Conservation (phyloP, 2,329 filamentous ascomycete species). For the Beauveria bassiana region DNA sequence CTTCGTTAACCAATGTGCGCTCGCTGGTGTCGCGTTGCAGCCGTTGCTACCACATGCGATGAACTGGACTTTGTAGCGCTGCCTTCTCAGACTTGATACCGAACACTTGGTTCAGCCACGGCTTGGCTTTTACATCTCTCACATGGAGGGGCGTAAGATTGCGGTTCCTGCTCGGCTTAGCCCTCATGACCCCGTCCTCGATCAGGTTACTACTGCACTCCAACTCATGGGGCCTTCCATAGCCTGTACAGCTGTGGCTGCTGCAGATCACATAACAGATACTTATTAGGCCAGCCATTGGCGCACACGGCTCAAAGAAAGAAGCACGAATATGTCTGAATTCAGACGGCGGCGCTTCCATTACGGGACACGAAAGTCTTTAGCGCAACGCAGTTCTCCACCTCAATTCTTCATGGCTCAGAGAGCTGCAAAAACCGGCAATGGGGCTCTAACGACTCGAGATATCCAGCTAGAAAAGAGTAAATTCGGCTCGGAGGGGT, state of each 20-base stretch:
- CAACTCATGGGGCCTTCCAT: not conserved
- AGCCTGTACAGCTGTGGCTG: not conserved
- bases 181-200: not conserved
- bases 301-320: not conserved
- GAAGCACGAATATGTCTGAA: not conserved
- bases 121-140: not conserved
- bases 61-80: not conserved
- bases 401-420: not conserved
- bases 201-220: no score
- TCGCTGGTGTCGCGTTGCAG: not conserved
- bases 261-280: not conserved
- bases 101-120: conserved; percentile 1
- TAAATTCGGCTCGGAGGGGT: not conserved
- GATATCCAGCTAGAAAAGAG: not conserved
- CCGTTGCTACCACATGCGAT: not conserved
- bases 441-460: not conserved
- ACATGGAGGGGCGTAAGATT: not conserved
- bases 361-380: not conserved
- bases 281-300: not conserved
- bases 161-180: not conserved
- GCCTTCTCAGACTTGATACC: not conserved
- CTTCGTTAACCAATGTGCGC: not conserved
- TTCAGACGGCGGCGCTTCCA: not conserved
- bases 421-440: not conserved
- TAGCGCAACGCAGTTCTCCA: not conserved